phyloP scores from a whole-genome alignment of 495 filamentous ascomycete species.

The Aspergillus ostianus region DNA sequence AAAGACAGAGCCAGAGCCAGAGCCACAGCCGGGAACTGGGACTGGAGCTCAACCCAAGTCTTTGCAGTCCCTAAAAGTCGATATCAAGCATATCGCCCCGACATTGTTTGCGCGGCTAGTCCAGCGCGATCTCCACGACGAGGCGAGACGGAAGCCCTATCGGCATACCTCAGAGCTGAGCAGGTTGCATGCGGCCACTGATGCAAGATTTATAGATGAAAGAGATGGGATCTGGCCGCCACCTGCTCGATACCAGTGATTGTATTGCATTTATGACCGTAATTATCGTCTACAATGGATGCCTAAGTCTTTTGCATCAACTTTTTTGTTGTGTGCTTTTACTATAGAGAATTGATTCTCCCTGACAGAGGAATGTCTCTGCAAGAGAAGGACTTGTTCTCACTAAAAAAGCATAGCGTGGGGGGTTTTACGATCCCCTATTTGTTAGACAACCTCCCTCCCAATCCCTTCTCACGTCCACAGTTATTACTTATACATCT shows the following conservation, averaged over 20 bases:
- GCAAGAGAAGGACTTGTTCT: too few relatives aligned
- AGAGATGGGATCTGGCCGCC: constrained; percentile 19
- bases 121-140: constrained; percentile 15
- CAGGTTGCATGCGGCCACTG: constrained; percentile 12
- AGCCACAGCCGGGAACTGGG: constrained; percentile 1
- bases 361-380: too few relatives aligned
- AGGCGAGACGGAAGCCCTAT: constrained; percentile 16
- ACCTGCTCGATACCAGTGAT: constrained; percentile 11
- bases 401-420: too few relatives aligned
- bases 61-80: constrained; percentile 11
- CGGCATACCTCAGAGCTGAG: constrained; percentile 14
- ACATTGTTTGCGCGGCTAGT: constrained; percentile 16
- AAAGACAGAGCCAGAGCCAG: constrained; percentile 2
- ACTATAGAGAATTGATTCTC: too few relatives aligned
- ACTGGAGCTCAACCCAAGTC: constrained; percentile 1
- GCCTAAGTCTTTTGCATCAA: too few relatives aligned
- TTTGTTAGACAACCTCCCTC: too few relatives aligned
- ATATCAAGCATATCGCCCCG: constrained; percentile 20
- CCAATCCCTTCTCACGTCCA: too few relatives aligned
- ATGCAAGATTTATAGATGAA: background rate
- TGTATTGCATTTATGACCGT: background rate
- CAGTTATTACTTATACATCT: too few relatives aligned
- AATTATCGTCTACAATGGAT: background rate
- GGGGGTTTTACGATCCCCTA: too few relatives aligned
- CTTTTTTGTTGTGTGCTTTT: too few relatives aligned